A percentile compares a stretch with the other conserved stretches of the same genome.
These are phyloP conservation scores for Fusarium scirpi DNA, from an alignment of 2,329 filamentous ascomycete species.

Conservation along the genomic window DNA sequence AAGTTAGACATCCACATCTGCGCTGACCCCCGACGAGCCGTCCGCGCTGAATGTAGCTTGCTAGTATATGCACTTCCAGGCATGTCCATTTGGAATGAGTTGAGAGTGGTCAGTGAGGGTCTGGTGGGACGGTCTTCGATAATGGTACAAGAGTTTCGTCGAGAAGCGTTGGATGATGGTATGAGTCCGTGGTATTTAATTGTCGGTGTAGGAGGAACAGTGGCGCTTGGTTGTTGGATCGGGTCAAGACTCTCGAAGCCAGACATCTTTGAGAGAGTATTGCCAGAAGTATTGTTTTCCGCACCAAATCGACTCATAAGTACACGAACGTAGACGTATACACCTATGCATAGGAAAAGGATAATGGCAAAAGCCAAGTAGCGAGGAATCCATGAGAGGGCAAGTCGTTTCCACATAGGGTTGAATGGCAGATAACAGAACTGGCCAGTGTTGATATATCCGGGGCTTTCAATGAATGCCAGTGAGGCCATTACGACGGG, in stretches of 20 bases:
- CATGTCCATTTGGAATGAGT: constrained; percentile 29
- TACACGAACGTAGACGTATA: constrained; percentile 75
- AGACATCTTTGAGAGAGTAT: constrained; percentile 26
- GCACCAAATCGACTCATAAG: constrained; percentile 56
- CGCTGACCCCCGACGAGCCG: constrained; percentile 28
- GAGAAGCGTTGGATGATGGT: constrained; percentile 44
- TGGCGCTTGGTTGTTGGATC: constrained; percentile 8
- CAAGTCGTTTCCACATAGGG: constrained; percentile 76
- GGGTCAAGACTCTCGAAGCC: constrained; percentile 23
- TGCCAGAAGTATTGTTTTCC: constrained; percentile 22
- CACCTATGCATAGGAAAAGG: constrained; percentile 72
- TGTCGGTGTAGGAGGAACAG: constrained; percentile 47
- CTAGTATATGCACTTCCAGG: constrained; percentile 8
- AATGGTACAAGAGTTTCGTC: constrained; percentile 12
- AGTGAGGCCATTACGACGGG: constrained; percentile 71
- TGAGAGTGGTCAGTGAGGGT: constrained; percentile 34
- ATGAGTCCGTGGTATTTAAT: constrained; percentile 52
- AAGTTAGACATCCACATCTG: constrained; percentile 38
- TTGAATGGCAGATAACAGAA: constrained; percentile 77
- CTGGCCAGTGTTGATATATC: constrained; percentile 72
- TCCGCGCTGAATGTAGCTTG: constrained; percentile 29
- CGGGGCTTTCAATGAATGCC: constrained; percentile 69
- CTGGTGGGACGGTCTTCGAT: constrained; percentile 24
- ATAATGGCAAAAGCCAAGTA: constrained; percentile 76
- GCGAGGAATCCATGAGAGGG: constrained; percentile 78